These are phyloP conservation scores for Dictyostelium intermedium DNA, from an alignment of 78 protist species.

Conservation along the genomic window DNA sequence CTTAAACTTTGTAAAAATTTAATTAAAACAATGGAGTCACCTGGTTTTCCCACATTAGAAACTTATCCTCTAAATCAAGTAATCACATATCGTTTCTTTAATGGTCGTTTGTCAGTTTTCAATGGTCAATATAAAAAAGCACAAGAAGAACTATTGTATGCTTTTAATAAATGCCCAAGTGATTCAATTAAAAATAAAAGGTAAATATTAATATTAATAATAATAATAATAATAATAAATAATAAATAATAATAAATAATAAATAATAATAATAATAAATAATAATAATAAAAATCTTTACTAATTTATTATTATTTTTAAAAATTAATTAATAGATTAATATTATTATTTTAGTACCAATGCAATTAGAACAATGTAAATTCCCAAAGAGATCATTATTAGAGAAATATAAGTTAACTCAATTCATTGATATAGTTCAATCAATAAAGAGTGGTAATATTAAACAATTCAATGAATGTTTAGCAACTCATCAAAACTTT, in stretches of 20 bases:
- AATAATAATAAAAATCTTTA: not conserved
- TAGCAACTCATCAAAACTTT: slow-evolving; percentile 64
- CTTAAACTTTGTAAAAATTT: slow-evolving; percentile 62
- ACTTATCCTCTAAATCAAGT: slow-evolving; percentile 39
- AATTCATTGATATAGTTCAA: slow-evolving; percentile 74
- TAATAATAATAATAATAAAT: too few species aligned
- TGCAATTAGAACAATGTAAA: slow-evolving; percentile 69
- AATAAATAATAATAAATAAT: slow-evolving; percentile 48
- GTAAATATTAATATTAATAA: not conserved
- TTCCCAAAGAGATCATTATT: slow-evolving; percentile 66
- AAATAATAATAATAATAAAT: too few species aligned
- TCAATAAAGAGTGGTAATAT: slow-evolving; percentile 68
- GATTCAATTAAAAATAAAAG: slow-evolving; percentile 27
- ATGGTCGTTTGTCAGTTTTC: slow-evolving; percentile 75
- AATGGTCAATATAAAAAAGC: slow-evolving; percentile 70
- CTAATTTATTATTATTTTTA: not conserved
- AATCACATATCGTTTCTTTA: slow-evolving; percentile 76
- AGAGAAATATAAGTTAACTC: slow-evolving; percentile 32
- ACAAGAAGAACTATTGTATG: slow-evolving; percentile 49
- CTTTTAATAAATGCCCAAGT: slow-evolving; percentile 61
- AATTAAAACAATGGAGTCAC: slow-evolving; percentile 53
- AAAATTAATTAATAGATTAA: slow-evolving; percentile 37
- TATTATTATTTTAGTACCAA: slow-evolving; percentile 73
- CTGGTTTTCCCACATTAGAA: slow-evolving; percentile 38
- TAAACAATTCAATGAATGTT: slow-evolving; percentile 51